phyloP scores from a whole-genome alignment of 2,329 filamentous ascomycete species.

The Diaporthe helianthi region DNA sequence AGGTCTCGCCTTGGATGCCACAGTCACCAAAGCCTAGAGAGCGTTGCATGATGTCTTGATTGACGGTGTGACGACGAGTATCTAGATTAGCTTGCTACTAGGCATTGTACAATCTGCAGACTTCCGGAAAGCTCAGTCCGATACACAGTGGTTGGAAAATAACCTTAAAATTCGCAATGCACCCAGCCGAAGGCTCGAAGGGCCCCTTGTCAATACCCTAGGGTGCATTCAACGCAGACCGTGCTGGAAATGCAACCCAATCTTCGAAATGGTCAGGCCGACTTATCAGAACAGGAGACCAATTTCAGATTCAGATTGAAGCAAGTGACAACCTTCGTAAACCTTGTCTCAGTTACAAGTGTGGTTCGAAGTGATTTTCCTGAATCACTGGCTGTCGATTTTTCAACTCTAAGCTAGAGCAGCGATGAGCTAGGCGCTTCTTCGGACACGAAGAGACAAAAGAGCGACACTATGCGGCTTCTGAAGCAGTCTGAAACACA shows the following conservation, averaged over 20 bases:
- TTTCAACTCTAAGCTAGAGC: slow-evolving; percentile 56
- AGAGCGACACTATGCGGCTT: slow-evolving; percentile 13
- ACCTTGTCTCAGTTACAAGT: slow-evolving; percentile 37
- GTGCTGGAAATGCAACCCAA: not conserved
- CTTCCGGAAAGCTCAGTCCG: slow-evolving; percentile 50
- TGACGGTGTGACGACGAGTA: slow-evolving; percentile 64
- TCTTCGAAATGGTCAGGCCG: not conserved
- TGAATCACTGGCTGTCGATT: slow-evolving; percentile 60
- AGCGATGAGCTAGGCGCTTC: not conserved
- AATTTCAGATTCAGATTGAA: slow-evolving; percentile 13
- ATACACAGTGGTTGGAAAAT: slow-evolving; percentile 21
- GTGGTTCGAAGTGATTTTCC: slow-evolving; percentile 64
- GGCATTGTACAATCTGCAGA: slow-evolving; percentile 59
- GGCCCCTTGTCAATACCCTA: not conserved
- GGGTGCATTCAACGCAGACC: too few species aligned
- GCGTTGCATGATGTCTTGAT: slow-evolving; percentile 63
- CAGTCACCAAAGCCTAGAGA: slow-evolving; percentile 59
- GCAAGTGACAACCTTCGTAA: not conserved
- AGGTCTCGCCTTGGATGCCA: slow-evolving; percentile 57
- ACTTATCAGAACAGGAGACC: slow-evolving; percentile 24
- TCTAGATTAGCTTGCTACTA: slow-evolving; percentile 59
- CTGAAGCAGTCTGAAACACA: slow-evolving; percentile 23
- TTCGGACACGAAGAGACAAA: not conserved
- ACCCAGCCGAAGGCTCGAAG: not conserved
- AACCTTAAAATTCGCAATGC: not conserved